Evolutionary conservation across 495 filamentous ascomycete species (phyloP).

Genomic region (Cudoniella acicularis): DNA sequence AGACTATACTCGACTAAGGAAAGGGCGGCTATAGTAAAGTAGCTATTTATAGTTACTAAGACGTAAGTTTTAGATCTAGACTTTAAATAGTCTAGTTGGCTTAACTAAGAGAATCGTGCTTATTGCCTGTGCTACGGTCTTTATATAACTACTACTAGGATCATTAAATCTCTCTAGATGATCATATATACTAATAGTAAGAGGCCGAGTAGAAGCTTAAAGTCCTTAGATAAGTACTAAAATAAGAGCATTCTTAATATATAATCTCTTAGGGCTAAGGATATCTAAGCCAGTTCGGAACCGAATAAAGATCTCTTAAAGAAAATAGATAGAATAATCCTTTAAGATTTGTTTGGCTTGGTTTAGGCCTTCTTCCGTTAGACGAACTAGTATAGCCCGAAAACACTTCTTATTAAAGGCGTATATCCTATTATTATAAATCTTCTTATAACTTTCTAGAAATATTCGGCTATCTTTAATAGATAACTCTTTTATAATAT

Average conservation of each 20-base stretch:
- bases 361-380: not conserved
- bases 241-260: not conserved
- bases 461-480: not conserved
- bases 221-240: not conserved
- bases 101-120: not conserved
- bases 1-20: not conserved
- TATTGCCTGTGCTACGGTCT: not conserved
- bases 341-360: not conserved
- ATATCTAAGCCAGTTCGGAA: not conserved
- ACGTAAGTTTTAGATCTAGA: not conserved
- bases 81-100: not conserved
- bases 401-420: conserved; percentile 3
- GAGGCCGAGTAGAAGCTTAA: not conserved
- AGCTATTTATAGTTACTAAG: not conserved
- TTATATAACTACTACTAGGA: not conserved
- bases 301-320: not conserved
- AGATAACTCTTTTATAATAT: conserved; percentile 1
- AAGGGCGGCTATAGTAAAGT: not conserved
- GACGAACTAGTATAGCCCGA: not conserved
- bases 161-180: not conserved
- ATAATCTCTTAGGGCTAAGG: not conserved
- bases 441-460: not conserved
- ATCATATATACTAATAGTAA: not conserved
- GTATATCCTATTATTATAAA: not conserved
- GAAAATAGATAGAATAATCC: not conserved